These are phyloP conservation scores for Leptographium radiaticola DNA, from an alignment of 2,329 filamentous ascomycete genomes.

Conservation along the genomic window DNA sequence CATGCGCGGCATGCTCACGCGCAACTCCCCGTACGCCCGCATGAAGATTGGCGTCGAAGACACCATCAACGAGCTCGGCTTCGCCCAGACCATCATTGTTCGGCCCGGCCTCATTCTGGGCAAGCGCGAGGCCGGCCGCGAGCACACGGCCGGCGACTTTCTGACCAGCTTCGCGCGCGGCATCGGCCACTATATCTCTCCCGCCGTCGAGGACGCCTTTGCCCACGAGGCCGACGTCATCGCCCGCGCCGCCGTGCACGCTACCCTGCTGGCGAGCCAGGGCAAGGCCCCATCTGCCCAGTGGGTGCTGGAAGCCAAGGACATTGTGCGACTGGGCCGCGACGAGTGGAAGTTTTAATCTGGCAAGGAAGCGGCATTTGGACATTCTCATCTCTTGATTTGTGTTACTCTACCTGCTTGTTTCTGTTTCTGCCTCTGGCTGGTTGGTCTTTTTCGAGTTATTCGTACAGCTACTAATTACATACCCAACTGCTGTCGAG, in stretches of 20 bases:
- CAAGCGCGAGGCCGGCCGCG: constrained; percentile 40
- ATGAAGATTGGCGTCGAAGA: constrained; percentile 91
- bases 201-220: constrained; percentile 47
- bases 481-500: too few species aligned
- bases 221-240: constrained; percentile 67
- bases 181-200: constrained; percentile 36
- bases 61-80: constrained; percentile 54
- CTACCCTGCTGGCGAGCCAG: constrained; percentile 42
- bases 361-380: not conserved
- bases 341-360: constrained; percentile 33
- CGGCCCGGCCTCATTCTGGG: constrained; percentile 68
- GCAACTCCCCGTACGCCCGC: constrained; percentile 37
- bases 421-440: too few species aligned
- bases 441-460: too few species aligned
- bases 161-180: constrained; percentile 40
- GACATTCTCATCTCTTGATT: too few species aligned
- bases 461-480: too few species aligned
- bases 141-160: constrained; percentile 43
- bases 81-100: constrained; percentile 64
- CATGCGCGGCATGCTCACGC: constrained; percentile 25
- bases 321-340: constrained; percentile 56
- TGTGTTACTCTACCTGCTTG: too few species aligned
- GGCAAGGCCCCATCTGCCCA: constrained; percentile 45
- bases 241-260: constrained; percentile 50
- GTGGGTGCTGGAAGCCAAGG: constrained; percentile 46